Percentiles rank a stretch among this genome's conserved stretches.
Conservation (phyloP, 2,329 filamentous ascomycete genomes). For the Aaosphaeria pasadenensis region DNA sequence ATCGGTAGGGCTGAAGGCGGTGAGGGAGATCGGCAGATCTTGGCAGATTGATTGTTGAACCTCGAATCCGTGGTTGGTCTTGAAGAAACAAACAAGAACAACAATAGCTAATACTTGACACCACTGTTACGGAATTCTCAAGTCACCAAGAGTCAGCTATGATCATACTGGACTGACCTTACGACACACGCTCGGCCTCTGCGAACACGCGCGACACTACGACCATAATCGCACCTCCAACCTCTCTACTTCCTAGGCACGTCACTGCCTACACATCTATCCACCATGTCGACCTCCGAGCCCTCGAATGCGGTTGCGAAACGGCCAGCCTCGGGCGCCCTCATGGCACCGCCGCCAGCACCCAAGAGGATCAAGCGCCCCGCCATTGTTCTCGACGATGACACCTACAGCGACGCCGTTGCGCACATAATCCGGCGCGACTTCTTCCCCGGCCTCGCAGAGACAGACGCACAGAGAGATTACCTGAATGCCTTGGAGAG, state of each 20-base stretch:
- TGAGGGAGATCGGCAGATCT: conserved; percentile 8
- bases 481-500: conserved; percentile 90
- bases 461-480: conserved; percentile 84
- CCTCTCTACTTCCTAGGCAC: background rate
- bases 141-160: no score
- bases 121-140: no score
- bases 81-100: no score
- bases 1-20: conserved; percentile 31
- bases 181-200: no score
- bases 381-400: conserved; percentile 84
- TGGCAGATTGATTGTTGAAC: background rate
- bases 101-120: no score
- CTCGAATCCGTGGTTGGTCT: no score
- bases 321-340: conserved; percentile 60
- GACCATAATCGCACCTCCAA: background rate
- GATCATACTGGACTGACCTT: no score
- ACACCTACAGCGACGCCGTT: conserved; percentile 84
- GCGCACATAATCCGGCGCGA: conserved; percentile 95
- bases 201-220: background rate
- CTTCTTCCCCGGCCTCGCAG: conserved; percentile 89
- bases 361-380: conserved; percentile 90
- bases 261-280: background rate
- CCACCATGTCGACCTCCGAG: conserved; percentile 18
- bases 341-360: conserved; percentile 86
- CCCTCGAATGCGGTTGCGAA: conserved; percentile 64